These are phyloP conservation scores for Penicillium brasilianum DNA, from an alignment of 2,329 filamentous ascomycete genomes.

Conservation along the genomic window DNA sequence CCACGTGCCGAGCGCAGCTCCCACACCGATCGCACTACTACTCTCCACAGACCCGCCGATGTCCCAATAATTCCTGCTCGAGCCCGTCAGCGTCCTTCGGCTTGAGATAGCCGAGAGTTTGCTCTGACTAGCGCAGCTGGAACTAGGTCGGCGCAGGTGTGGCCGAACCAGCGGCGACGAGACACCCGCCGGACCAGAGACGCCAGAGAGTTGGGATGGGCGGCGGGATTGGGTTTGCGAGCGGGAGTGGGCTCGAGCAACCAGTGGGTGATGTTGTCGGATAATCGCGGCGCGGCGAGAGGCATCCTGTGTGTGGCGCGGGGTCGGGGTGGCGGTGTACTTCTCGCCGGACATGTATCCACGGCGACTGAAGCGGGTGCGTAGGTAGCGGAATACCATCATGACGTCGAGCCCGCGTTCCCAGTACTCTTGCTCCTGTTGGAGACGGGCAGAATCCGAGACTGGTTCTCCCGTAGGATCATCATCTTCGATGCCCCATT, in stretches of 20 bases:
- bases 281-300: conserved; percentile 82
- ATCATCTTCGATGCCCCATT: conserved; percentile 71
- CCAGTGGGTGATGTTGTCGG: conserved; percentile 84
- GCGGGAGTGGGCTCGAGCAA: conserved; percentile 60
- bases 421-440: conserved; percentile 79
- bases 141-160: conserved; percentile 55
- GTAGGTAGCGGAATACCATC: conserved; percentile 87
- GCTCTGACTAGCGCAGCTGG: conserved; percentile 87
- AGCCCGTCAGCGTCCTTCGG: conserved; percentile 61
- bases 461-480: conserved; percentile 41
- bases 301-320: conserved; percentile 62
- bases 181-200: conserved; percentile 32
- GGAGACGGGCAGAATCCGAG: conserved; percentile 47
- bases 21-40: conserved; percentile 71
- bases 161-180: conserved; percentile 46
- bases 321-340: conserved; percentile 38
- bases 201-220: conserved; percentile 47
- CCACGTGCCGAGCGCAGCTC: conserved; percentile 77
- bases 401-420: conserved; percentile 88
- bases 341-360: conserved; percentile 39
- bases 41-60: conserved; percentile 80
- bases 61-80: conserved; percentile 90
- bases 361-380: conserved; percentile 70
- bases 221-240: conserved; percentile 61
- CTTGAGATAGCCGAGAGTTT: conserved; percentile 74